phyloP scores from a whole-genome alignment of 148 eudicot genomes.

The Talinum fruticosum region DNA sequence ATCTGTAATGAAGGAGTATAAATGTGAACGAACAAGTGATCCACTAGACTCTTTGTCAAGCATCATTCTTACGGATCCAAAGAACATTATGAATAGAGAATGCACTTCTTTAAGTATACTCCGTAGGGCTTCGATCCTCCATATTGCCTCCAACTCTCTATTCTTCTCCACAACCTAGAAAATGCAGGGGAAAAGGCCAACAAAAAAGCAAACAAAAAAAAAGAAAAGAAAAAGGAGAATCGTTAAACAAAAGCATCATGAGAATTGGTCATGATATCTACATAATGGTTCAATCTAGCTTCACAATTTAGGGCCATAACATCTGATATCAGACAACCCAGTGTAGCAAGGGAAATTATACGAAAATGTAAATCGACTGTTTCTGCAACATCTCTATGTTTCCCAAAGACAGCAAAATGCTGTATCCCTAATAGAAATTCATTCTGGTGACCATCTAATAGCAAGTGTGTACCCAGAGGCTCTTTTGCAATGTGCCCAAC shows the following conservation, averaged over 20 bases:
- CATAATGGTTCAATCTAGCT: background rate
- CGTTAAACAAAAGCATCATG: background rate
- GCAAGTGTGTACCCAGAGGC: background rate
- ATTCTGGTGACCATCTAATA: background rate
- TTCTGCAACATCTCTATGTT: background rate
- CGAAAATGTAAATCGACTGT: background rate
- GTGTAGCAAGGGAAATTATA: background rate
- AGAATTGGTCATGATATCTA: background rate
- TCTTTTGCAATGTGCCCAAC: no score
- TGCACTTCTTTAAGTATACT: conserved; percentile 84
- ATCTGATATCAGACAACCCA: background rate
- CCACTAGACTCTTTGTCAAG: conserved; percentile 86
- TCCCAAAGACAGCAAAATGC: background rate
- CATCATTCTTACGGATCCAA: conserved; percentile 71
- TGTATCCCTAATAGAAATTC: background rate
- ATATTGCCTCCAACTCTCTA: conserved; percentile 67
- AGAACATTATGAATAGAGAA: conserved; percentile 82
- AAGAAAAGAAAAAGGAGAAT: background rate
- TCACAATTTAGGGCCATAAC: background rate
- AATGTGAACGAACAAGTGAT: conserved; percentile 61
- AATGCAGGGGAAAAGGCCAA: conserved; percentile 5
- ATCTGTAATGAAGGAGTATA: conserved; percentile 73
- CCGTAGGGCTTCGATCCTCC: conserved; percentile 83
- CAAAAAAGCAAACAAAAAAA: background rate
- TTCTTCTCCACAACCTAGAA: conserved; percentile 83